Conservation (phyloP, 441 rosid genomes). For the Melastoma candidum region DNA sequence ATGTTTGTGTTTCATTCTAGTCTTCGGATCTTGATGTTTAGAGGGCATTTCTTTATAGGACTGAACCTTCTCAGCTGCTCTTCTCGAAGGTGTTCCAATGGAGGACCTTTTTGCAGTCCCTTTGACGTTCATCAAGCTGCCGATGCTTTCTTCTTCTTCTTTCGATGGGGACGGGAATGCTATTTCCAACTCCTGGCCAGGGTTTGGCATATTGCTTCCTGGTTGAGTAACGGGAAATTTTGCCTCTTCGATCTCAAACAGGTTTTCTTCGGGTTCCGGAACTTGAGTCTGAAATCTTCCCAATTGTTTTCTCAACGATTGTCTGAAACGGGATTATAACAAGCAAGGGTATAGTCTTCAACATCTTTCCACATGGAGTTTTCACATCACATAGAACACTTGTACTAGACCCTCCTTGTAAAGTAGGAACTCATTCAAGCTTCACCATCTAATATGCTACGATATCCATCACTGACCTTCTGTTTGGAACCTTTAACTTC, state of each 20-base stretch:
- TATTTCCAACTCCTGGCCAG: slow-evolving; percentile 16
- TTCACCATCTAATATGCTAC: too few relatives aligned
- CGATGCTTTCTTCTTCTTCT: slow-evolving; percentile 16
- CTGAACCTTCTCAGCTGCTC: slow-evolving; percentile 51
- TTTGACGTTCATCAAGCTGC: slow-evolving; percentile 12
- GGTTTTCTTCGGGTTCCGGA: slow-evolving; percentile 32
- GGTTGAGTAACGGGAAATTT: slow-evolving; percentile 20
- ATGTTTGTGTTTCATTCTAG: slow-evolving; percentile 10
- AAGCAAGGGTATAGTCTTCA: neutral
- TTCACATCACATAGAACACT: neutral
- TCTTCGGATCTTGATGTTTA: slow-evolving; percentile 49
- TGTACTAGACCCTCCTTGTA: too few relatives aligned
- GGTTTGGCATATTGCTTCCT: slow-evolving; percentile 9
- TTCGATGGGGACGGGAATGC: slow-evolving; percentile 10
- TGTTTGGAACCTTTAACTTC: slow-evolving; percentile 39
- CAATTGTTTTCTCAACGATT: slow-evolving; percentile 9
- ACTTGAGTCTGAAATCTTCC: slow-evolving; percentile 36
- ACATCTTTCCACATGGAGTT: too few relatives aligned
- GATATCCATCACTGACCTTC: slow-evolving; percentile 28
- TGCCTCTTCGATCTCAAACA: slow-evolving; percentile 56
- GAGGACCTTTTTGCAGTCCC: slow-evolving; percentile 32
- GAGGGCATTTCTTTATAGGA: slow-evolving; percentile 56
- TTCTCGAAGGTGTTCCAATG: slow-evolving; percentile 43
- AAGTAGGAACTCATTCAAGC: too few relatives aligned
- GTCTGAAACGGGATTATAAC: slow-evolving; percentile 24